These are phyloP conservation scores for Russula virescens DNA, from an alignment of 768 basidiomycete species.

Conservation along the genomic window DNA sequence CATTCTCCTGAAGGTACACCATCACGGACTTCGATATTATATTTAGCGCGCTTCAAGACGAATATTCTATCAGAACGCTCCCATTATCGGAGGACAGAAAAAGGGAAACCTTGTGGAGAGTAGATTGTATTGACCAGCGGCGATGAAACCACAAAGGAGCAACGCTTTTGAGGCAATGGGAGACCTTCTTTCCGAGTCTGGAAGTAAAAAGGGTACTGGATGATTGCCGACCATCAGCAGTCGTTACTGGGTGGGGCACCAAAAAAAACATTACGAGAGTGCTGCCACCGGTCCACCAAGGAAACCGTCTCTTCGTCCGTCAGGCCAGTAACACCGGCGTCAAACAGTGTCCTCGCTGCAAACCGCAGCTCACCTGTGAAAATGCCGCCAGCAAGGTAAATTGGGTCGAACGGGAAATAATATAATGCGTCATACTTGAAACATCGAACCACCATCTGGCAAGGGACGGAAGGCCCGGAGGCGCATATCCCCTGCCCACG, in stretches of 20 bases:
- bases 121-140: constrained; percentile 71
- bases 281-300: constrained; percentile 59
- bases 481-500: constrained; percentile 55
- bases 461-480: constrained; percentile 68
- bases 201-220: constrained; percentile 57
- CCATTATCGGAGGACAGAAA: constrained; percentile 12
- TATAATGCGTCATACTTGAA: constrained; percentile 44
- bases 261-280: constrained; percentile 42
- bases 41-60: constrained; percentile 55
- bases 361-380: constrained; percentile 64
- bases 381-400: constrained; percentile 6
- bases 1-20: constrained; percentile 69
- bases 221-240: constrained; percentile 3
- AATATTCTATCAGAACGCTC: neutral
- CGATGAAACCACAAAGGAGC: constrained; percentile 77
- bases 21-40: constrained; percentile 82
- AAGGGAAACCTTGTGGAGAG: constrained; percentile 63
- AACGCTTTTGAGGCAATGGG: constrained; percentile 61
- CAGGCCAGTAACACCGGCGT: constrained; percentile 61
- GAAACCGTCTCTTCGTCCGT: constrained; percentile 59
- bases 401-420: neutral
- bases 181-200: constrained; percentile 54
- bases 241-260: constrained; percentile 5
- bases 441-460: constrained; percentile 73
- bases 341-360: constrained; percentile 73